These are phyloP conservation scores for Heliosperma pusillum DNA, from an alignment of 148 eudicot species.

Conservation along the genomic window DNA sequence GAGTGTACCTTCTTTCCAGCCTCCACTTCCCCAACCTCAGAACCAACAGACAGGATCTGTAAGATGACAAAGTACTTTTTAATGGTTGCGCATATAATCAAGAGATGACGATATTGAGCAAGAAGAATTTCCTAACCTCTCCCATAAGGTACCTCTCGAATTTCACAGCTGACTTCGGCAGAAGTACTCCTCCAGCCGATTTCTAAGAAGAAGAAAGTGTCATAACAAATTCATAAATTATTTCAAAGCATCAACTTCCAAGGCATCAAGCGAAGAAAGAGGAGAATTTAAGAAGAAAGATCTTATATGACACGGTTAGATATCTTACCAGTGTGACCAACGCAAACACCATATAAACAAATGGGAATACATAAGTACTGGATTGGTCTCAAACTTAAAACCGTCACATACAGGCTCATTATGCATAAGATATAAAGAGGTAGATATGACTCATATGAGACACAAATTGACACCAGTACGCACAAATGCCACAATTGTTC, in stretches of 20 bases:
- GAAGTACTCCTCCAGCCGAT: constrained; percentile 95
- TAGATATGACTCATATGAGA: no score
- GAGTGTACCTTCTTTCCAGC: constrained; percentile 82
- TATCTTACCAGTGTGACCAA: background rate
- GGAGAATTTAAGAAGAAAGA: background rate
- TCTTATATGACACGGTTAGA: background rate
- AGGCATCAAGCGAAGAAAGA: background rate
- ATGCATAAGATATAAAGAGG: no score
- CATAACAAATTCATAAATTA: background rate
- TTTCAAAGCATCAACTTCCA: background rate
- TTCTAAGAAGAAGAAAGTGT: constrained; percentile 34
- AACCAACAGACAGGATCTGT: constrained; percentile 76
- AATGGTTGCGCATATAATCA: background rate
- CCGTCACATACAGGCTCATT: no score
- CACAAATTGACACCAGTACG: no score
- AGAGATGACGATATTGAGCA: background rate
- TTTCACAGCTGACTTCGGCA: constrained; percentile 95
- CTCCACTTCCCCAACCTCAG: constrained; percentile 74
- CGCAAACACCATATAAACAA: background rate
- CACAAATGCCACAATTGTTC: no score
- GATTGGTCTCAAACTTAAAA: no score
- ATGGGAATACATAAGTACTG: no score
- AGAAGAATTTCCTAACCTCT: constrained; percentile 52
- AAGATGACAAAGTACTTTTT: background rate
- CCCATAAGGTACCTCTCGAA: constrained; percentile 94